phyloP scores from a whole-genome alignment of 345 rosid species.

The Corymbia maculata region DNA sequence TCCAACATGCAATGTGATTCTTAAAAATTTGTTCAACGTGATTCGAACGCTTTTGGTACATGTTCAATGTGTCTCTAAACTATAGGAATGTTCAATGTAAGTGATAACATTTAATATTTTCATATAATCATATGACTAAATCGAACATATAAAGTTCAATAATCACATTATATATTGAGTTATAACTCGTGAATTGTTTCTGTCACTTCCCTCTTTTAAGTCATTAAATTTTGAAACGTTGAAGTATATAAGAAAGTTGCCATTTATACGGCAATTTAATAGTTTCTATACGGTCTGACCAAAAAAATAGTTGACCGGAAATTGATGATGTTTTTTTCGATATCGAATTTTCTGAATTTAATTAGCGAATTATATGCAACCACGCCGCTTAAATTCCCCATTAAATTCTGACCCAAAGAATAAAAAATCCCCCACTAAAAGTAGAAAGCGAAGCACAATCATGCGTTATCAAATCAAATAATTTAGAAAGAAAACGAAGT shows the following conservation, averaged over 20 bases:
- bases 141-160: no score
- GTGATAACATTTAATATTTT: no score
- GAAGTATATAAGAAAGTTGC: neutral
- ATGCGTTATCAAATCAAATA: neutral
- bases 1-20: no score
- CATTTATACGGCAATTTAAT: neutral
- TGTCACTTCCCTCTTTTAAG: neutral
- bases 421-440: neutral
- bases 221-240: neutral
- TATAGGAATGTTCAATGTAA: no score
- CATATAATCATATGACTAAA: no score
- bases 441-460: neutral
- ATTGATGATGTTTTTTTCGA: neutral
- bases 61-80: rapidly evolving
- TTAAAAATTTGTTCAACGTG: rapidly evolving
- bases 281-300: neutral
- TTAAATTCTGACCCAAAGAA: neutral
- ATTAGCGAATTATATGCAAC: neutral
- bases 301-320: neutral
- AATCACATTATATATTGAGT: no score
- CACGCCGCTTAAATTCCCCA: neutral
- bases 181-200: neutral
- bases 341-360: neutral
- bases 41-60: rapidly evolving
- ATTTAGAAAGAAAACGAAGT: neutral